Base-by-base conservation (phyloP, 2,329 filamentous ascomycete genomes). In the Penicillium sp. region DNA sequence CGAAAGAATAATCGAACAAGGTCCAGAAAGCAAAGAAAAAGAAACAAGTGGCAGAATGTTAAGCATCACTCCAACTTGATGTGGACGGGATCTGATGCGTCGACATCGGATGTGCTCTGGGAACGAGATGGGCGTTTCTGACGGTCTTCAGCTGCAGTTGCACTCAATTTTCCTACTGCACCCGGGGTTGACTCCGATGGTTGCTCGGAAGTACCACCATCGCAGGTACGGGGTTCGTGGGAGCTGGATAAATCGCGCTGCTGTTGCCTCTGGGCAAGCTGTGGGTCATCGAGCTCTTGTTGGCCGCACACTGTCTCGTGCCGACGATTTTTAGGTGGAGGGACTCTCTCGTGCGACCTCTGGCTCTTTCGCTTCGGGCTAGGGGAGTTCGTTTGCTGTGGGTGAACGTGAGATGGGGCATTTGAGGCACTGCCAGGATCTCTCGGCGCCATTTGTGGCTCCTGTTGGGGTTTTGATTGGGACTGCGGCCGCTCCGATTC, bases 121-220 rank as follows among this genome's bases (percentile, higher is more conserved):
- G 8, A 5, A 2, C 3, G 13, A 6, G 9, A 19, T 7, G 11
- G 13, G 23, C 13, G 25, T n/a, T 31, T 16, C 16, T 8, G n/a
- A 31, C 8, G 0, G 4, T 23, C n/a, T 40, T 31, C 25, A 21
- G 13, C 4, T 40, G 25, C 3, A 5, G 7, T 40, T 25, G 3
- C 13, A 23, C 31, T 38, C 6, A 31, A 19, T 9, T 91, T 87
- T 43, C 87, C 39, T 27, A 13, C 27, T n/a, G 29, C 7, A n/a
- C 6, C 29, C 6, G 16, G 23, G 2, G 39, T 34, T 23, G 25
- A 29, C 1, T 29, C 33, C 21, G 31, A 29, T 21, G 15, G 5
- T 7, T 50, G 31, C n/a, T 25, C 10, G 8, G 46, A 40, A 47
- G 31, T 33, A 11, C 31, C 25, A 15, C n/a, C 39, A 7, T 50